Base-by-base conservation (phyloP, 805 yeast genomes). In the Saturnispora kantuleensis region DNA sequence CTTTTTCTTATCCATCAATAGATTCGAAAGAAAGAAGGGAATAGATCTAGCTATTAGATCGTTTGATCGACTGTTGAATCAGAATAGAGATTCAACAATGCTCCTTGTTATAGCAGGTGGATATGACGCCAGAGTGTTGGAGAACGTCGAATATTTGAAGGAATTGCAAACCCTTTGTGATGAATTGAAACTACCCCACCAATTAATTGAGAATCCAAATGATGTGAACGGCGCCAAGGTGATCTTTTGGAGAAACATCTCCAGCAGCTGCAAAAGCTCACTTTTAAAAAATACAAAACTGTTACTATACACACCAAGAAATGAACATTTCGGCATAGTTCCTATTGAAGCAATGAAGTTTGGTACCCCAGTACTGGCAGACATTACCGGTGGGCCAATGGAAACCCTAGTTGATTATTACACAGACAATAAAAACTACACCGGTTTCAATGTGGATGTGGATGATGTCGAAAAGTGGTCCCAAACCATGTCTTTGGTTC, bases 311-410 rank as follows among this genome's bases (percentile, higher is more conserved):
- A 93, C 99, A 0, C 98, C 99, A 3, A 71, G 84, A 0, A 74
- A 74, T 54, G 98, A 93, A 62, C 99, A 93, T 65, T 93, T 93
- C 59, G 99, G 99, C 11, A 93, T 93, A 51, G 99, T 93, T 9
- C 99, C 99, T 1, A 70, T 93, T 12, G 98, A 93, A 60, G 89
- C 96, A 10, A 89, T 93, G 97, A 71, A 81, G 39, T 70, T 76
- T 46, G 82, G 84, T 28, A 81, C 81, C 0, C 87, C 95, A 0
- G 96, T 89, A 0, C 65, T 93, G 42, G 96, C 96, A 0, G 81
- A 82, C 5, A 78, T 84, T 56, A 78, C 78, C 34, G 99, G 98
- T 26, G 99, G 99, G 0, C 98, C 98, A 0, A 63, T 80, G 31
- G 99, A 93, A 58, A 81, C 96, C 0, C 66, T 83, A 9, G 69